Base-by-base conservation (phyloP, 2,329 filamentous ascomycete genomes). In the Xylaria sp. region DNA sequence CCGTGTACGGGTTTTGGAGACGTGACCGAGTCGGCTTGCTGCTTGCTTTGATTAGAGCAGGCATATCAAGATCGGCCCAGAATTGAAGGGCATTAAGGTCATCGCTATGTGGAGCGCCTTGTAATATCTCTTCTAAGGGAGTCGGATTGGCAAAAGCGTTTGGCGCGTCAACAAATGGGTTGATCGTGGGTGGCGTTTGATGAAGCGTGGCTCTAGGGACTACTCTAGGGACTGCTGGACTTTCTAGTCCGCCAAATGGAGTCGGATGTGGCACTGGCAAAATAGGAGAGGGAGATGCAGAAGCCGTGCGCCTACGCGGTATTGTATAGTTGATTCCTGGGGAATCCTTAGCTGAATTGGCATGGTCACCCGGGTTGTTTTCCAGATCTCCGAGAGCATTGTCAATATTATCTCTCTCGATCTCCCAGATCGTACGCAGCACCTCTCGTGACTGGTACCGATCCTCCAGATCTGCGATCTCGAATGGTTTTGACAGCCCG, bases 391-490 rank as follows among this genome's bases (percentile, higher is more conserved):
- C 2, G 50, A 72, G 25, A 3, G 25, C 60, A 2, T 54, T 12
- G 13, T 69, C 50, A 37, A 72, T 54, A 1, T 1, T 41, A 4
- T 20, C 1, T 34, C 32, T 56, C n/a, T 71, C 48, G 2, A 5
- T n/a, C n/a, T 25, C 8, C 71, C 71, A 72, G 1, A 1, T 1
- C 4, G 1, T 2, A 37, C 58, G 56, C 25, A 68, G 23, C 2
- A 44, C 0, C 15, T 48, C 46, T 20, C 69, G 69, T 23, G 28
- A 4, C 7, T n/a, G 2, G 39, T 70, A 73, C 15, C 64, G 69
- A 3, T n/a, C 34, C 8, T 58, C 34, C 5, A 71, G 51, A n/a
- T 68, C 46, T 13, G n/a, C 25, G 8, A 55, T 28, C 25, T 63
- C 62, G 12, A 23, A 13, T 12, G 15, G 9, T 20, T 39, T 50